Conservation (phyloP, 176 grass and related monocot species). For the Rhynchospora breviuscula region DNA sequence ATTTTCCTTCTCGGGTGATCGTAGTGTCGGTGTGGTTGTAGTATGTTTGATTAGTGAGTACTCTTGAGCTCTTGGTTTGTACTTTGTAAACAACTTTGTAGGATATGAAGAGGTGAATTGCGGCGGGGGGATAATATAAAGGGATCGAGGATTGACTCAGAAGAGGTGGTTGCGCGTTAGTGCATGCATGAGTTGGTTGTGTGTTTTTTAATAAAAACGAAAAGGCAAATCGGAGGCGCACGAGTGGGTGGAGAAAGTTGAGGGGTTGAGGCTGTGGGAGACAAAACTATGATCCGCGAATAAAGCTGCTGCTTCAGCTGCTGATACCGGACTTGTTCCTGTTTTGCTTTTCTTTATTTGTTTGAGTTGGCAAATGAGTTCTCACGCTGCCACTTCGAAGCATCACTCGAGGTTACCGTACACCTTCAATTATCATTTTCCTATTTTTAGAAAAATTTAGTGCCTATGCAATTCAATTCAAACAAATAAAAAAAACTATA, state of each 20-base stretch:
- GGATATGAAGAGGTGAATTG: neutral
- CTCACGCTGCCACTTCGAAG: neutral
- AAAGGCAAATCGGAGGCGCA: neutral
- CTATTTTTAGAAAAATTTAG: neutral
- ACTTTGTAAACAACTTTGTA: neutral
- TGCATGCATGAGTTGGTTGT: neutral
- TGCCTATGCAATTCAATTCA: too few relatives aligned
- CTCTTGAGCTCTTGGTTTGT: neutral
- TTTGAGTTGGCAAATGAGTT: neutral
- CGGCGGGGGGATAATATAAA: neutral
- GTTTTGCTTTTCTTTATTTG: neutral
- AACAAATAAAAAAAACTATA: too few relatives aligned
- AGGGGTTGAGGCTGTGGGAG: neutral
- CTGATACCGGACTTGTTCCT: neutral
- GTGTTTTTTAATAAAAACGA: neutral
- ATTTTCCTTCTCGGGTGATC: neutral
- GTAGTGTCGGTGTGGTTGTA: neutral
- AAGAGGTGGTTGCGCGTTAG: neutral
- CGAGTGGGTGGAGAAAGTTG: constrained; percentile 17
- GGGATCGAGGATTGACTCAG: neutral
- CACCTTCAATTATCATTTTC: neutral
- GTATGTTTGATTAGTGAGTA: neutral
- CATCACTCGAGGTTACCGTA: neutral
- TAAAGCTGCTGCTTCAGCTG: neutral
- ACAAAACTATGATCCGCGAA: constrained; percentile 21